Conservation (phyloP, 1,139 yeast species). For the Nakaseomyces delphensis region DNA sequence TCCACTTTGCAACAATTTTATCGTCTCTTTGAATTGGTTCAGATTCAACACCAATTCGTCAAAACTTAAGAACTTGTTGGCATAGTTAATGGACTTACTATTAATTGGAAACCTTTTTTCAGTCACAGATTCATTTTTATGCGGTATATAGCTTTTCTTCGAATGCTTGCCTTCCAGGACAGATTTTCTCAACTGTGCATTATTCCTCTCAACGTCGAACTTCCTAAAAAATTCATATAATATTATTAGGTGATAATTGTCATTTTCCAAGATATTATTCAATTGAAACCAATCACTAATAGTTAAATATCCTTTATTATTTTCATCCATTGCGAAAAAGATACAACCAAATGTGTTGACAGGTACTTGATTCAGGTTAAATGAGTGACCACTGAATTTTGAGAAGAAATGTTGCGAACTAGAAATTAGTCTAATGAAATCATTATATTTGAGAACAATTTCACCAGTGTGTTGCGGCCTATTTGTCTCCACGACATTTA, state of each 20-base stretch:
- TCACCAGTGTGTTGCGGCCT: conserved; percentile 18
- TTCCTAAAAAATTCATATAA: conserved; percentile 44
- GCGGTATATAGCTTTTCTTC: background rate
- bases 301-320: conserved; percentile 52
- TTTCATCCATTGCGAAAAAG: conserved; percentile 56
- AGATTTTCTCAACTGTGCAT: conserved; percentile 9
- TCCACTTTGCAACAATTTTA: conserved; percentile 30
- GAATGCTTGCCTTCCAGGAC: conserved; percentile 6
- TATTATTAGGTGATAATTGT: conserved; percentile 51
- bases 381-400: conserved; percentile 31
- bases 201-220: conserved; percentile 28
- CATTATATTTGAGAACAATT: conserved; percentile 30
- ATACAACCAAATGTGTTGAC: conserved; percentile 40
- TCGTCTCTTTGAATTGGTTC: conserved; percentile 29
- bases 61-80: conserved; percentile 34
- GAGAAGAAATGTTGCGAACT: conserved; percentile 29
- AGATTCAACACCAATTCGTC: conserved; percentile 32
- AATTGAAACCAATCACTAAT: conserved; percentile 54
- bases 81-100: conserved; percentile 33
- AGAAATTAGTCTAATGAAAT: conserved; percentile 32
- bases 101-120: conserved; percentile 30
- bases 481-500: background rate
- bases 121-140: background rate
- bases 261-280: conserved; percentile 44
- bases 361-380: conserved; percentile 31